Conservation (phyloP, 441 rosid species). For the Aleurites moluccanus region DNA sequence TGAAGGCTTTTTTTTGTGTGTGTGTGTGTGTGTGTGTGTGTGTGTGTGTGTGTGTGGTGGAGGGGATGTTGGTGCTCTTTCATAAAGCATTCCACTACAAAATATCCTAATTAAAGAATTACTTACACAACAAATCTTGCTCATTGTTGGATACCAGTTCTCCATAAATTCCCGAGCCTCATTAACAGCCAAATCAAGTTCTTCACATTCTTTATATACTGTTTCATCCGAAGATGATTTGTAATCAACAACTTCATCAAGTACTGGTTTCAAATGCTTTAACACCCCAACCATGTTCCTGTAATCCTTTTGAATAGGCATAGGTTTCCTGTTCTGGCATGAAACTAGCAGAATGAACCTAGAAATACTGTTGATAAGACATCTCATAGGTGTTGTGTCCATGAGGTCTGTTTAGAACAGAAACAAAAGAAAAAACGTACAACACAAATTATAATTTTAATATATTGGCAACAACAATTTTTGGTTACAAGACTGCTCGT, state of each 20-base stretch:
- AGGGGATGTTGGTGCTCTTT: too few species aligned
- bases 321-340: constrained; percentile 60
- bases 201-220: constrained; percentile 67
- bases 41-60: too few species aligned
- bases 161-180: constrained; percentile 79
- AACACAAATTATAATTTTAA: background rate
- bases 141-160: constrained; percentile 62
- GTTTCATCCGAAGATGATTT: constrained; percentile 49
- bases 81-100: background rate
- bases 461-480: background rate
- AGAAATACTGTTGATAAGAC: constrained; percentile 80
- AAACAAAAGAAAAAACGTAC: background rate
- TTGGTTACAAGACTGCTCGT: background rate
- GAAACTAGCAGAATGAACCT: constrained; percentile 82
- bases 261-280: constrained; percentile 72
- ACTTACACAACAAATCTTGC: constrained; percentile 79
- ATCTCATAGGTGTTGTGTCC: constrained; percentile 59
- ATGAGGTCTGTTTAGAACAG: constrained; percentile 44
- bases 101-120: constrained; percentile 1
- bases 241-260: constrained; percentile 70
- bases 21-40: background rate
- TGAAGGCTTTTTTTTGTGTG: background rate
- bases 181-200: constrained; percentile 63
- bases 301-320: constrained; percentile 57
- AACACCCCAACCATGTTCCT: constrained; percentile 50